Evolutionary conservation across 169 alveolate genomes (phyloP), one percentile per base, ranked within the genome.

Genomic region (Plasmodium yoelii): DNA sequence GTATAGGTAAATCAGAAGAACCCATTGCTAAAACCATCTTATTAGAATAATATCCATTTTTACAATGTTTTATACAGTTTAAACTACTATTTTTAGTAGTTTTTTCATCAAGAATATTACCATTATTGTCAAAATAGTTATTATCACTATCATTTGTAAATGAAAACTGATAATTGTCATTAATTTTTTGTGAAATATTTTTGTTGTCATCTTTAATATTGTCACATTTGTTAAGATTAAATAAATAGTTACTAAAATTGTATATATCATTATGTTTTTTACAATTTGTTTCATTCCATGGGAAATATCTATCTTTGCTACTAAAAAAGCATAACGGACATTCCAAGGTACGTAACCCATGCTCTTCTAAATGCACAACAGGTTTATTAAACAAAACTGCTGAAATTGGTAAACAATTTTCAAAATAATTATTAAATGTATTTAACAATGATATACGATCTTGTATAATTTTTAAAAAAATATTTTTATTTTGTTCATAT

Each of bases 11-110:
- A 42, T 90, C 95, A 28, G 93, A 87, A 6, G 95, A 93, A 24
- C 94, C 94, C 73, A 88, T 77, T 47, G 90, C 93, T 51, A 93
- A 57, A 57, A 91, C 94, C 94, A 90, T 87, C 59, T 90, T 89
- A 55, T 61, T 77, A 49, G 88, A 84, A 13, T 55, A 26, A 34
- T 88, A 71, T 8, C 26, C 55, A 67, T 86, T 69, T 55, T 77
- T 73, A 77, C 91, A 73, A 46, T 77, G 60, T 6, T 65, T 64
- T 46, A 55, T 18, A 70, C 93, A 86, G 24, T 24, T 53, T 24
- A 34, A 34, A 34, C 0, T 34, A 5, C 4, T 34, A 34, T 34
- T 34, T 34, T 6, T 34, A 34, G 42, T 34, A 34, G 0, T 34
- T 34, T 34, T 34, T 34, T 34, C 42, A 34, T 34, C 42, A 34